Evolutionary conservation across 2,329 filamentous ascomycete species (phyloP).

Genomic region (Sodiomyces alkalinus): DNA sequence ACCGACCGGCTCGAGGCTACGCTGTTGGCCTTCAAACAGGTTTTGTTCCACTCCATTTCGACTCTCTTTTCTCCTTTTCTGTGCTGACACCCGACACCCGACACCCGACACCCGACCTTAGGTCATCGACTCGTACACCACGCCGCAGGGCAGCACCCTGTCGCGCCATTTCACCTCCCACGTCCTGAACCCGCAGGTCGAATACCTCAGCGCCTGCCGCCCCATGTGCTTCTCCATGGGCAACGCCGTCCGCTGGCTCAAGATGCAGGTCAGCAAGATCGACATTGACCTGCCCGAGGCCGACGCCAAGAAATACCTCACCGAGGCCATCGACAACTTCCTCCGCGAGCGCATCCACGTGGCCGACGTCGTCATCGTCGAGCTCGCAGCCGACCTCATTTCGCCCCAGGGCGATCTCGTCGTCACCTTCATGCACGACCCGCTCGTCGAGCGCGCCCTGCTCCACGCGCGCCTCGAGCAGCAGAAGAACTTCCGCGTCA

Average conservation of each 20-base stretch:
- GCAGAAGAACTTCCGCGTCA: slow-evolving; percentile 67
- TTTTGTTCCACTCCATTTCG: slow-evolving; percentile 15
- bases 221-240: slow-evolving; percentile 95
- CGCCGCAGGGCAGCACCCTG: slow-evolving; percentile 69
- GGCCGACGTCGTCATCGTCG: slow-evolving; percentile 73
- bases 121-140: slow-evolving; percentile 88
- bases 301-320: slow-evolving; percentile 65
- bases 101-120: slow-evolving; percentile 22
- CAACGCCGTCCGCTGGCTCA: slow-evolving; percentile 89
- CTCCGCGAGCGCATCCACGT: slow-evolving; percentile 80
- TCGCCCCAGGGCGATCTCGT: slow-evolving; percentile 66
- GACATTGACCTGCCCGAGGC: slow-evolving; percentile 73
- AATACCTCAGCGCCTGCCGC: slow-evolving; percentile 85
- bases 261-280: slow-evolving; percentile 80
- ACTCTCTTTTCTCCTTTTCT: no score
- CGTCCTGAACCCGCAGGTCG: slow-evolving; percentile 85
- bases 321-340: slow-evolving; percentile 73
- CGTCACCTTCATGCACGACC: slow-evolving; percentile 74
- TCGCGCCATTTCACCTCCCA: slow-evolving; percentile 85
- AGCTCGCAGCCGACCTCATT: slow-evolving; percentile 62
- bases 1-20: slow-evolving; percentile 79
- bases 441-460: slow-evolving; percentile 71
- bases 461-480: slow-evolving; percentile 47
- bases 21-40: slow-evolving; percentile 76
- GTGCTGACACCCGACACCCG: no score